A percentile compares a stretch with the other conserved stretches of the same genome.
These are phyloP conservation scores for Fusarium lateritium DNA, from an alignment of 2,329 filamentous ascomycete genomes.

Conservation along the genomic window DNA sequence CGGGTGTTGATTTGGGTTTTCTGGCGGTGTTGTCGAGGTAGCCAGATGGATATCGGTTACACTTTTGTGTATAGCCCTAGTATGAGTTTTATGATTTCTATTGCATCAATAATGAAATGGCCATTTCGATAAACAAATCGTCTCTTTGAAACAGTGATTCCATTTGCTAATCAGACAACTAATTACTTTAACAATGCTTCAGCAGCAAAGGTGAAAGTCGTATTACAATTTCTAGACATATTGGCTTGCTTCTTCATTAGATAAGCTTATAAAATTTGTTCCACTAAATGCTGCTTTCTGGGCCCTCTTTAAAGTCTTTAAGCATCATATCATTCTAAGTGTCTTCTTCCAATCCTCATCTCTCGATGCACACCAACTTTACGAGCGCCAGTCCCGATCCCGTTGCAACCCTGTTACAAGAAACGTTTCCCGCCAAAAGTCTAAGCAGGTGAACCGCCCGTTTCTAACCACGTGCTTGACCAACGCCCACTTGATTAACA, in stretches of 20 bases:
- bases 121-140: conserved; percentile 36
- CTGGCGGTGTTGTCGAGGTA: conserved; percentile 46
- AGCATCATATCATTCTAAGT: no score
- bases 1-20: conserved; percentile 48
- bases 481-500: neutral
- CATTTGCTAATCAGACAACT: neutral
- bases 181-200: neutral
- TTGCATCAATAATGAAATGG: conserved; percentile 47
- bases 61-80: conserved; percentile 43
- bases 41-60: conserved; percentile 44
- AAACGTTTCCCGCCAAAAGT: neutral
- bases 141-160: neutral
- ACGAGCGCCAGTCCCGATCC: conserved; percentile 3
- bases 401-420: neutral
- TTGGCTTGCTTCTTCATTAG: no score
- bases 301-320: no score
- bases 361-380: neutral
- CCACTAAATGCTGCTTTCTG: no score
- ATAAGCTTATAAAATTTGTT: no score
- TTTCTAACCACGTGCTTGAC: neutral
- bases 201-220: neutral
- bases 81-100: conserved; percentile 49
- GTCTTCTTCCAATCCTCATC: neutral
- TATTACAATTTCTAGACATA: neutral
- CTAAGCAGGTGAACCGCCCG: conserved; percentile 6